Percentiles rank a stretch among this genome's conserved stretches.
Conservation (phyloP, 768 basidiomycete genomes). For the Phaffia australis region DNA sequence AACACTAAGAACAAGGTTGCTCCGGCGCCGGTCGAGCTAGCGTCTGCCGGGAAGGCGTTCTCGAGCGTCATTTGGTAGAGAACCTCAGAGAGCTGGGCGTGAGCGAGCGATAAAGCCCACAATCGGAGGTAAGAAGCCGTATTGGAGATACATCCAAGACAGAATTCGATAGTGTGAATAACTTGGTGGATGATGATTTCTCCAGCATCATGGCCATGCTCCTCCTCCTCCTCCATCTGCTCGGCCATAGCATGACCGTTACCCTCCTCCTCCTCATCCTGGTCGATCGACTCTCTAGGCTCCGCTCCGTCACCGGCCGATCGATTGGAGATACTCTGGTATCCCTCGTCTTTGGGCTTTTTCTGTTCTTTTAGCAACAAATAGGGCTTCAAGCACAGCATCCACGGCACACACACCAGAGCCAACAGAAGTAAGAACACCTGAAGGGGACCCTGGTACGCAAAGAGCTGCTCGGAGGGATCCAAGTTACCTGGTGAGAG, state of each 20-base stretch:
- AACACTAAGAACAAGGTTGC: conserved; percentile 49
- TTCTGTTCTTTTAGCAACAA: conserved; percentile 80
- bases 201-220: conserved; percentile 76
- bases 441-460: conserved; percentile 79
- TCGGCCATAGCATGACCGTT: conserved; percentile 55
- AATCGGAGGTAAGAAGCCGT: conserved; percentile 57
- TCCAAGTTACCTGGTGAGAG: conserved; percentile 72
- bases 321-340: conserved; percentile 47
- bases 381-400: conserved; percentile 87
- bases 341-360: conserved; percentile 70
- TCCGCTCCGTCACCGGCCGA: conserved; percentile 31
- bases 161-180: conserved; percentile 99
- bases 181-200: conserved; percentile 94
- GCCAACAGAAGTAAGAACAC: conserved; percentile 66
- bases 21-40: conserved; percentile 39
- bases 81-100: conserved; percentile 84
- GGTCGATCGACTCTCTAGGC: conserved; percentile 28
- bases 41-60: conserved; percentile 38
- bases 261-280: conserved; percentile 50
- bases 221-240: conserved; percentile 58
- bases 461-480: conserved; percentile 60
- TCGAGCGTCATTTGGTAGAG: conserved; percentile 66
- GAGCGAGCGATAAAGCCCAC: conserved; percentile 95
- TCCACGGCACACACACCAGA: conserved; percentile 82
- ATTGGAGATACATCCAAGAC: conserved; percentile 95